Conservation (phyloP, 495 filamentous ascomycete genomes). For the Penicillium coffeae region DNA sequence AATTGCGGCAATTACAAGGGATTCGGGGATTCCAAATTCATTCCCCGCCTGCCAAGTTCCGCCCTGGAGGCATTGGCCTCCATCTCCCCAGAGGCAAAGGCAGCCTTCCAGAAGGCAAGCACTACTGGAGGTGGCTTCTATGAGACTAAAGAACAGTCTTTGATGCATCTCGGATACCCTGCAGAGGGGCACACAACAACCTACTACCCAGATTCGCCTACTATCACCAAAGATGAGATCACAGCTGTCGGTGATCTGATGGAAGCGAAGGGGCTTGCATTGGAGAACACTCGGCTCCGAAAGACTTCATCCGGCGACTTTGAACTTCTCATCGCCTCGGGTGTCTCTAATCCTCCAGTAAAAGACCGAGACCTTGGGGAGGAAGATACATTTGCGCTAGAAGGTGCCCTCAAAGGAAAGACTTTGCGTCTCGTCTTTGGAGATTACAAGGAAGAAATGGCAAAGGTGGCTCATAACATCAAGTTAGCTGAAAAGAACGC, state of each 20-base stretch:
- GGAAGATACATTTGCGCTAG: conserved; percentile 61
- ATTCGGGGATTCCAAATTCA: conserved; percentile 92
- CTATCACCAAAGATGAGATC: conserved; percentile 84
- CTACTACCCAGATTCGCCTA: conserved; percentile 86
- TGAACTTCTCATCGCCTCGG: conserved; percentile 82
- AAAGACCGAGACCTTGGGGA: conserved; percentile 68
- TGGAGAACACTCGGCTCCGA: conserved; percentile 84
- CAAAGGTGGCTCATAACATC: conserved; percentile 65
- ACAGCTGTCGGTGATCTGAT: conserved; percentile 65
- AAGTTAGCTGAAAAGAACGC: conserved; percentile 71
- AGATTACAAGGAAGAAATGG: conserved; percentile 77
- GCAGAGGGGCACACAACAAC: conserved; percentile 79
- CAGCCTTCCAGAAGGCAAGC: conserved; percentile 57
- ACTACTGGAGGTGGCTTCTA: conserved; percentile 67
- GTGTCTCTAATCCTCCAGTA: conserved; percentile 49
- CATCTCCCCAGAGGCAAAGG: conserved; percentile 54
- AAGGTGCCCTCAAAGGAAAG: conserved; percentile 61
- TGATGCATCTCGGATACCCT: conserved; percentile 84
- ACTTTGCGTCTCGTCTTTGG: conserved; percentile 75
- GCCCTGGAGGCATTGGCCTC: conserved; percentile 70
- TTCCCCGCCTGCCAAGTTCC: conserved; percentile 68
- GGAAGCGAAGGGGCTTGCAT: conserved; percentile 65
- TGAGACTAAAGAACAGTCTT: conserved; percentile 54
- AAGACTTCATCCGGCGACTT: conserved; percentile 71
- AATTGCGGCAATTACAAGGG: conserved; percentile 95